A percentile compares a stretch with the other conserved stretches of the same genome.
phyloP scores from a whole-genome alignment of 2,329 filamentous ascomycete genomes.

The Trichoderma endophyticum region DNA sequence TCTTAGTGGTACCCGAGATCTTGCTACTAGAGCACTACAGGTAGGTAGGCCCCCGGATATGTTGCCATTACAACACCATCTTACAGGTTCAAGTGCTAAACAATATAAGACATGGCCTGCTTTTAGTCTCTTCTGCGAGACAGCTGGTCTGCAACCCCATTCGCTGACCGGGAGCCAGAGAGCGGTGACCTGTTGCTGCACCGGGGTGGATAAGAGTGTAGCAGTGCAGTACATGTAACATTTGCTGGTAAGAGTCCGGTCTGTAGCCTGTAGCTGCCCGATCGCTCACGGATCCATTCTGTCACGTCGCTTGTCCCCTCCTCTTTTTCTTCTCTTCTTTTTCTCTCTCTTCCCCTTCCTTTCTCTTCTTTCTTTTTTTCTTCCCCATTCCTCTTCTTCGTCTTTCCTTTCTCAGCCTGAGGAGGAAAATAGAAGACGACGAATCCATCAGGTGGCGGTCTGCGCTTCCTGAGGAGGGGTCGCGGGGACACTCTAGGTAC shows the following conservation, averaged over 20 bases:
- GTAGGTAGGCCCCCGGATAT: background rate
- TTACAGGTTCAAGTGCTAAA: background rate
- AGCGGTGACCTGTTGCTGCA: background rate
- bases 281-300: background rate
- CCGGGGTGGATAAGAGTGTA: conserved; percentile 1
- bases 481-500: background rate
- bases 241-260: background rate
- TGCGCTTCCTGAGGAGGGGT: background rate
- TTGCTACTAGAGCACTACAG: background rate
- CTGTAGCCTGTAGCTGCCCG: conserved; percentile 7
- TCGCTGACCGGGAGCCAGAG: background rate
- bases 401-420: background rate
- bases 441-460: background rate
- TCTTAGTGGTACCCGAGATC: background rate
- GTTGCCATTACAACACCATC: background rate
- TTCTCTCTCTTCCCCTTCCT: background rate
- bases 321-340: background rate
- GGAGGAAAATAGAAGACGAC: background rate
- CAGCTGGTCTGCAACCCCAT: background rate
- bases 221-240: background rate
- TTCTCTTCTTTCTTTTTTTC: background rate
- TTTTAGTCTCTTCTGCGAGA: background rate
- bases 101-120: background rate
- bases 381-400: background rate
- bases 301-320: background rate